Evolutionary conservation across 768 basidiomycete genomes (phyloP).

Genomic region (Daedalea quercina): DNA sequence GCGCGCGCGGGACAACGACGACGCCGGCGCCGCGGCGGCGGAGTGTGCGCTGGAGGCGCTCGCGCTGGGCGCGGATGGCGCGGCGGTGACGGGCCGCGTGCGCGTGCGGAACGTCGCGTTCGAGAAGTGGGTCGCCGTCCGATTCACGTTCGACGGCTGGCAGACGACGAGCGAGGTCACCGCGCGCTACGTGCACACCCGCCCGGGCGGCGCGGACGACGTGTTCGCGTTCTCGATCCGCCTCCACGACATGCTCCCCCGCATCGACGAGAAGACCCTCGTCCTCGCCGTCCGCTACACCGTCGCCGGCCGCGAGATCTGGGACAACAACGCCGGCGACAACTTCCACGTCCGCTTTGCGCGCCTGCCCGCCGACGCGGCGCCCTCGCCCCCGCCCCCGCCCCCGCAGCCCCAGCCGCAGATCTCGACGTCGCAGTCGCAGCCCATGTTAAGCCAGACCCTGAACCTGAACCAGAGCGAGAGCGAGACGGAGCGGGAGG

Average conservation of each 20-base stretch:
- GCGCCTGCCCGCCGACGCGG: too few species aligned
- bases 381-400: conserved; percentile 13
- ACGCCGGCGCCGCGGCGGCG: conserved; percentile 15
- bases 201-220: conserved; percentile 41
- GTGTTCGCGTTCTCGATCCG: conserved; percentile 73
- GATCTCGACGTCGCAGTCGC: not conserved
- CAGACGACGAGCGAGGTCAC: conserved; percentile 93
- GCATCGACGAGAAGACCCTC: conserved; percentile 80
- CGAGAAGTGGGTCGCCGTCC: conserved; percentile 79
- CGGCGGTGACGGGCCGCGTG: conserved; percentile 62
- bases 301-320: conserved; percentile 69
- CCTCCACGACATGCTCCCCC: conserved; percentile 68
- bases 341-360: conserved; percentile 78
- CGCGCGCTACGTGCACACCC: conserved; percentile 55
- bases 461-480: not conserved
- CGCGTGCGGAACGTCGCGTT: conserved; percentile 83
- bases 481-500: conserved; percentile 19
- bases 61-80: conserved; percentile 42
- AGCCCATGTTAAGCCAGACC: not conserved
- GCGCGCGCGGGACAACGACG: conserved; percentile 7
- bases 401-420: too few species aligned
- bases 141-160: conserved; percentile 94
- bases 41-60: conserved; percentile 53
- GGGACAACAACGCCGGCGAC: conserved; percentile 83
- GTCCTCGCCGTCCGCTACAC: conserved; percentile 70